A percentile compares a stretch with the other conserved stretches of the same genome.
Conservation (phyloP, 441 rosid species). For the Melastoma candidum region DNA sequence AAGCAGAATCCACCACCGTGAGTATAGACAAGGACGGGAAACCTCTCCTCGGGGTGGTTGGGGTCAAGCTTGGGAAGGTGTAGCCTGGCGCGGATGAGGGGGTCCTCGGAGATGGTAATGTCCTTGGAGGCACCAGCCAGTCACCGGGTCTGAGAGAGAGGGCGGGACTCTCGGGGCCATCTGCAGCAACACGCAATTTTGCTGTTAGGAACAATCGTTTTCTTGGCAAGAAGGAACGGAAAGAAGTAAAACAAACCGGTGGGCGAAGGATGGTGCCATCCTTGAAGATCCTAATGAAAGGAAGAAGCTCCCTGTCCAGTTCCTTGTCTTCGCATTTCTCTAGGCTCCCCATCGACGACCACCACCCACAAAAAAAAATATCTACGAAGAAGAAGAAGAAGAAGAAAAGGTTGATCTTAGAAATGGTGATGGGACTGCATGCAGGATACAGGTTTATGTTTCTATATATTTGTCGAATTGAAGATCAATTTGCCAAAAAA, state of each 20-base stretch:
- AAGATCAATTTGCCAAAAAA: too few species aligned
- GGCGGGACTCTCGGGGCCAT: constrained; percentile 25
- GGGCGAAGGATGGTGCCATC: constrained; percentile 28
- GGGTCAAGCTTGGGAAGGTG: constrained; percentile 27
- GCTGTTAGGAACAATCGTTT: not conserved
- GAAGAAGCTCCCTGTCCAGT: constrained; percentile 19
- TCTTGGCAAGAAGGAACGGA: not conserved
- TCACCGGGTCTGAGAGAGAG: constrained; percentile 21
- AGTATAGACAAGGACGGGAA: constrained; percentile 32
- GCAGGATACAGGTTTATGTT: too few species aligned
- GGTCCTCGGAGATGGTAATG: constrained; percentile 22
- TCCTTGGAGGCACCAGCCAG: constrained; percentile 31
- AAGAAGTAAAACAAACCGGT: not conserved
- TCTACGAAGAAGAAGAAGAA: not conserved
- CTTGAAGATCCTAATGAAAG: constrained; percentile 21
- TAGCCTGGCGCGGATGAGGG: constrained; percentile 26
- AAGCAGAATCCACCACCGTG: constrained; percentile 38
- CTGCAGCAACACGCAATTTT: not conserved
- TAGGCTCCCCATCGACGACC: not conserved
- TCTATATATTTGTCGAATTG: too few species aligned
- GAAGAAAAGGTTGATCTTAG: not conserved
- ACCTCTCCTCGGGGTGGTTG: constrained; percentile 9
- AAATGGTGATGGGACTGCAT: too few species aligned
- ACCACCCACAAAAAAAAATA: too few species aligned
- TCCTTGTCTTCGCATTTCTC: constrained; percentile 16